Conservation (phyloP, 2,329 filamentous ascomycete species). For the Aciculosporium take region DNA sequence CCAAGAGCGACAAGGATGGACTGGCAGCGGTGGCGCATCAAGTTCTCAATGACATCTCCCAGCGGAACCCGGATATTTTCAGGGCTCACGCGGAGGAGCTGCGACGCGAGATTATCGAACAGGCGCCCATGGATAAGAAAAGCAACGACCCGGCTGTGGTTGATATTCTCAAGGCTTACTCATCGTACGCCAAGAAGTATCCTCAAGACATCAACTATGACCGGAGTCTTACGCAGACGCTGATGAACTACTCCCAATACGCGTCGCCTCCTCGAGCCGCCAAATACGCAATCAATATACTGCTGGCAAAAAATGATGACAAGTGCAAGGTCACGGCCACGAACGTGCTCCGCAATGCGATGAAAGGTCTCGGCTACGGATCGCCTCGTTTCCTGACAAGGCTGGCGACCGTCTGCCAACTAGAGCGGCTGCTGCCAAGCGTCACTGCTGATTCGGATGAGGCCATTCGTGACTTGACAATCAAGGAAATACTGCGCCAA, state of each 20-base stretch:
- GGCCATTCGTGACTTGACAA: slow-evolving; percentile 62
- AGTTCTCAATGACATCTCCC: slow-evolving; percentile 82
- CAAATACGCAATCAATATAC: slow-evolving; percentile 85
- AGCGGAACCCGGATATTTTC: slow-evolving; percentile 77
- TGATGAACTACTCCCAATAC: slow-evolving; percentile 71
- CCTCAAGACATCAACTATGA: slow-evolving; percentile 71
- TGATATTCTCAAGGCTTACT: slow-evolving; percentile 85
- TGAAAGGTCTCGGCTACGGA: slow-evolving; percentile 60
- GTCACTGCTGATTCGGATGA: slow-evolving; percentile 62
- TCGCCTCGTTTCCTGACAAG: slow-evolving; percentile 62
- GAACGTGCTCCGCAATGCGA: slow-evolving; percentile 63
- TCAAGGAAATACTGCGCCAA: slow-evolving; percentile 59
- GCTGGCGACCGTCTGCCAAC: slow-evolving; percentile 55
- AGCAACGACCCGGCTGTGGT: slow-evolving; percentile 62
- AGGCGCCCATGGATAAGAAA: slow-evolving; percentile 56
- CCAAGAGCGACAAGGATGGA: slow-evolving; percentile 67
- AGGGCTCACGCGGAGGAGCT: slow-evolving; percentile 85
- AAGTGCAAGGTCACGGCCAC: slow-evolving; percentile 72
- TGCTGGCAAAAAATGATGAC: slow-evolving; percentile 60
- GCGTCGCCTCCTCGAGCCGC: slow-evolving; percentile 70
- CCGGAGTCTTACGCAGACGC: slow-evolving; percentile 63
- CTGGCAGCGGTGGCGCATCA: slow-evolving; percentile 72
- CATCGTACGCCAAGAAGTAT: slow-evolving; percentile 78
- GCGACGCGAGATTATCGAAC: slow-evolving; percentile 70
- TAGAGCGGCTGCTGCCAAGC: slow-evolving; percentile 61